These are phyloP conservation scores for Ceratobasidium sp. DNA, from an alignment of 1,284 basidiomycete species.

Conservation along the genomic window DNA sequence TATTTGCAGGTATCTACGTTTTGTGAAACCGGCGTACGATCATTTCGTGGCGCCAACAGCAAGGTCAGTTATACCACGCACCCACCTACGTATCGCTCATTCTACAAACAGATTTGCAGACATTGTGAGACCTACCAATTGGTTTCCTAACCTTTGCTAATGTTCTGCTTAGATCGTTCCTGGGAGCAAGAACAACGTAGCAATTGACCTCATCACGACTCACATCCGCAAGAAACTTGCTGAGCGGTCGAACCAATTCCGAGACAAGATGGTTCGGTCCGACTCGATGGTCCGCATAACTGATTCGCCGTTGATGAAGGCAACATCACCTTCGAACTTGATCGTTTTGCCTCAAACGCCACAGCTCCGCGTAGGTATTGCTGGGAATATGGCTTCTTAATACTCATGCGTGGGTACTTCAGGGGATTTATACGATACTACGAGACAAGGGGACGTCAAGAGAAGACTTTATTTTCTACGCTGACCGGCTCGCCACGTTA, in stretches of 20 bases:
- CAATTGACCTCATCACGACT: constrained; percentile 92
- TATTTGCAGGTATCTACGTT: constrained; percentile 78
- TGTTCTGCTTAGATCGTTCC: constrained; percentile 81
- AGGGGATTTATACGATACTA: constrained; percentile 91
- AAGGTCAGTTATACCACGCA: constrained; percentile 15
- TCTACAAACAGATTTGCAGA: constrained; percentile 66
- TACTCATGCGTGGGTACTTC: constrained; percentile 5
- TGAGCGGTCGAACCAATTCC: constrained; percentile 77
- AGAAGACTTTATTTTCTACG: constrained; percentile 91
- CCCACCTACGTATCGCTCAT: constrained; percentile 78
- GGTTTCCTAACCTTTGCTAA: neutral
- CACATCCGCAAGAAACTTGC: constrained; percentile 89
- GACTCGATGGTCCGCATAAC: constrained; percentile 49
- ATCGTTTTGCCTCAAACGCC: constrained; percentile 81
- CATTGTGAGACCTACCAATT: constrained; percentile 31
- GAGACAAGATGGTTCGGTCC: constrained; percentile 70
- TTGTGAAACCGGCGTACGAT: constrained; percentile 94
- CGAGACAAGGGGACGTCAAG: constrained; percentile 75
- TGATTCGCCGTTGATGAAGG: constrained; percentile 14
- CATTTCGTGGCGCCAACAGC: constrained; percentile 90
- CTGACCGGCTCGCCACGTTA: constrained; percentile 85
- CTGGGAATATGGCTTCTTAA: neutral
- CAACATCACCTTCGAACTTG: constrained; percentile 58
- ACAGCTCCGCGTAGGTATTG: constrained; percentile 73
- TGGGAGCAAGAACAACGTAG: constrained; percentile 85